Base-by-base conservation (phyloP, 2,329 filamentous ascomycete species). In the Aspergillus alliaceus region DNA sequence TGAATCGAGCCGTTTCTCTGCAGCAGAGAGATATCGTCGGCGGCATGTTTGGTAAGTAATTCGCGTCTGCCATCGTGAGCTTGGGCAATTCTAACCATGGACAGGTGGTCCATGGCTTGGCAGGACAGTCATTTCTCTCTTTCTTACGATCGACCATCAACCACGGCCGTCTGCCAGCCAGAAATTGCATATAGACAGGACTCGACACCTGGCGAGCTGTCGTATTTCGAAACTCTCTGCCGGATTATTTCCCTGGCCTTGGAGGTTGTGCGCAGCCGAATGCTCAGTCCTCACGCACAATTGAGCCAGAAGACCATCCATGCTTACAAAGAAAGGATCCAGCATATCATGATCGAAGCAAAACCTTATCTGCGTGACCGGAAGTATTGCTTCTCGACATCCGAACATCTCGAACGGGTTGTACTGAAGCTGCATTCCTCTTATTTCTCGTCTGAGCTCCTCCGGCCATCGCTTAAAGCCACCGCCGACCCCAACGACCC, bases 91-190 rank as follows among this genome's bases (percentile, higher is more conserved):
- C 44, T 59, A 44, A 60, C 35, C 6, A 18, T 20, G 22, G 25
- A 20, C 25, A 81, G 79, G 79, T 87, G 85, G 85, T 83, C 83
- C 2, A 79, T 87, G 61, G 78, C 86, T 31, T 87, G 85, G 85
- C 85, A 87, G 66, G 85, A 87, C 63, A 86, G 83, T 55, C 76
- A 87, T 47, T 79, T 87, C 24, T 86, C 84, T 8, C 80, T 87
- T 31, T 86, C 84, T 2, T 87, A 86, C 64, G 85, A 87, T 64
- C 75, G 85, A 35, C 80, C 79, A 1, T 83, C 83, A 2, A 82
- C 81, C 14, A 80, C 77, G 25, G 82, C 82, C 6, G 80, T 83
- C n/a, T 75, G 78, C 51, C 79, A 80, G 58, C 77, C 79, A 1
- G 77, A 80, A 46, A 82, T 82, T 8, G 75, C 80, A 25, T 78